These are phyloP conservation scores for Seminavis robusta DNA, from an alignment of 108 stramenopile genomes.

Conservation along the genomic window DNA sequence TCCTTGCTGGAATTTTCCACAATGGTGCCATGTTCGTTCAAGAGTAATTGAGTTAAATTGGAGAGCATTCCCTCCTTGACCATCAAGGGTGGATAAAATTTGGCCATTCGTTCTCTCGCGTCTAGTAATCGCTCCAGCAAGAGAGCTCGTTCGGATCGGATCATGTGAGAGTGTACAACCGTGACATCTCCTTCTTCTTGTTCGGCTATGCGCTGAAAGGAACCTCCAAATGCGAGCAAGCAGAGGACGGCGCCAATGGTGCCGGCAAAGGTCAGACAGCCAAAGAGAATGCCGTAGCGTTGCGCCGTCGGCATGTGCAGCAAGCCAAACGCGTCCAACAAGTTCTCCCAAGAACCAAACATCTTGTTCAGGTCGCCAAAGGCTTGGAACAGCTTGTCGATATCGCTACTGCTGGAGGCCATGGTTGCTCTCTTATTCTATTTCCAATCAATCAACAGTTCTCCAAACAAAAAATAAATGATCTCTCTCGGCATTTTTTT, in stretches of 20 bases:
- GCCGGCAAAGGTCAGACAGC: constrained; percentile 53
- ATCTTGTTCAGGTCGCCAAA: constrained; percentile 21
- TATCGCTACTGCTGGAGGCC: constrained; percentile 1
- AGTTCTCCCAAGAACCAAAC: constrained; percentile 49
- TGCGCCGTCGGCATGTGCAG: constrained; percentile 69
- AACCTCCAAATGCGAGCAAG: constrained; percentile 66
- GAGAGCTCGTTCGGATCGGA: constrained; percentile 55
- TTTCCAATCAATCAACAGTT: no score
- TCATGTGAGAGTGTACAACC: constrained; percentile 42
- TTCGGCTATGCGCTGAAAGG: constrained; percentile 68
- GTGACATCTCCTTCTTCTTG: constrained; percentile 52
- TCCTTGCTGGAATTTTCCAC: constrained; percentile 9
- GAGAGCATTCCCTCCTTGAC: constrained; percentile 33
- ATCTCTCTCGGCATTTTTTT: no score
- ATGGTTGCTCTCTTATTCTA: no score
- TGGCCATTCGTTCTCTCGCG: constrained; percentile 57
- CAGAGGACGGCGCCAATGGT: constrained; percentile 67
- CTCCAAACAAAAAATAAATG: no score
- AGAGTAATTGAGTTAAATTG: constrained; percentile 30
- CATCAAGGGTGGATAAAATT: constrained; percentile 16
- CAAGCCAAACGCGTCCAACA: constrained; percentile 70
- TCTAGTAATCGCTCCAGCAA: constrained; percentile 71
- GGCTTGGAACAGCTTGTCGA: constrained; percentile 27
- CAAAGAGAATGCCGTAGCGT: constrained; percentile 79
- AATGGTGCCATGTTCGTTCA: constrained; percentile 1